Conservation (phyloP, 371 early-diverging fungal species). For the Umbelopsis sp. region DNA sequence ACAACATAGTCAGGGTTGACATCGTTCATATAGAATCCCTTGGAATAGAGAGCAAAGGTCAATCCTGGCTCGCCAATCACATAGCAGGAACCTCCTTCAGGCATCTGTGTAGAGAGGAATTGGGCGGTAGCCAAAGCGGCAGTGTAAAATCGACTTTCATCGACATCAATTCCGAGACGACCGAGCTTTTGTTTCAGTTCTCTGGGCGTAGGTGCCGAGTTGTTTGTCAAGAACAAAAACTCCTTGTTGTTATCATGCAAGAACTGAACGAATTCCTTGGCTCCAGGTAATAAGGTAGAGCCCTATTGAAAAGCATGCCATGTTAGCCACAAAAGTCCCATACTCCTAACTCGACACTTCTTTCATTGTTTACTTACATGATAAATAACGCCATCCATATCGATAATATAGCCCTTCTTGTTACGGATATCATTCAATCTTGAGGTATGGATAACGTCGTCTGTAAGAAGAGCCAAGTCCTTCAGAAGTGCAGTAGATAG, state of each 20-base stretch:
- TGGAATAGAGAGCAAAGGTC: constrained; percentile 66
- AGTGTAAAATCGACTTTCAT: constrained; percentile 66
- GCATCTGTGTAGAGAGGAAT: constrained; percentile 64
- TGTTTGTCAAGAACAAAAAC: constrained; percentile 73
- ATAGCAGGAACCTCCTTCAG: constrained; percentile 61
- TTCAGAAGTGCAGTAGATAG: constrained; percentile 18
- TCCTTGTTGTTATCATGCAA: constrained; percentile 60
- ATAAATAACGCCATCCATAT: constrained; percentile 77
- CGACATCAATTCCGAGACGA: constrained; percentile 64
- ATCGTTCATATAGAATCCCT: constrained; percentile 70
- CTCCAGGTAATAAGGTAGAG: constrained; percentile 57
- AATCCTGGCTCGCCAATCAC: constrained; percentile 72
- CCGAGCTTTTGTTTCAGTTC: constrained; percentile 65
- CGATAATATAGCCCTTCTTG: constrained; percentile 67
- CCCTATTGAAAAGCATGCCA: constrained; percentile 35
- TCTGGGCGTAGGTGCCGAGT: constrained; percentile 69
- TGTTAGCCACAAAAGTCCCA: neutral
- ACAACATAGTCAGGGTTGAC: constrained; percentile 70
- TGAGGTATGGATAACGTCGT: constrained; percentile 49
- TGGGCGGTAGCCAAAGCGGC: constrained; percentile 68
- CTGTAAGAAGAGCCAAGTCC: constrained; percentile 48
- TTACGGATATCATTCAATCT: constrained; percentile 58
- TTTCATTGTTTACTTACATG: constrained; percentile 46
- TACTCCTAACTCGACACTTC: neutral
- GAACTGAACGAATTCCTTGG: constrained; percentile 67